Base-by-base conservation (phyloP, 2,329 filamentous ascomycete species). In the Polychaeton citri region DNA sequence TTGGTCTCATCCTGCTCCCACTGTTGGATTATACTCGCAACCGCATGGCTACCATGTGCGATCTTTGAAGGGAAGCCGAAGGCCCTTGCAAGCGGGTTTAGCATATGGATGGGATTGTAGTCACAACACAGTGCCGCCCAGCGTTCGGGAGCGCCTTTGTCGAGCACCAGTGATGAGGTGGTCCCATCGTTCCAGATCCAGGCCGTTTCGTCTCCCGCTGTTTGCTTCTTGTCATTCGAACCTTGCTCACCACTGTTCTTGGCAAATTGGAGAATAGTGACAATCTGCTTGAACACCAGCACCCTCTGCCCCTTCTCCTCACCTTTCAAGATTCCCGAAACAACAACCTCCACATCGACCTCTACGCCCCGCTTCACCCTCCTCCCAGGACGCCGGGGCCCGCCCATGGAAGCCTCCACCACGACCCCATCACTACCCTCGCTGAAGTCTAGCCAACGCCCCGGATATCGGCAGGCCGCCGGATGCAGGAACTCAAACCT, bases 71-170 rank as follows among this genome's bases (percentile, higher is more conserved):
- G 17, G 32, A 34, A 34, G 32, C 32, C 32, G 18, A 19, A 34
- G 17, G 21, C 13, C 19, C 18, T 34, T 5, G 32, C 32, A 7
- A 21, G 17, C 13, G 15, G 32, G 7, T 34, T 13, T 10, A 18
- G 15, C 17, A 20, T 34, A 13, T 34, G 32, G 18, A 34, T 34
- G 4, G 32, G 32, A 20, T 34, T 34, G 32, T 34, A 34, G 19
- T 34, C 32, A 15, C 15, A 10, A 13, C 17, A 34, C 3, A 34
- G 13, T 10, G 16, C 16, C 20, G 32, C 32, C 32, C 32, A 34
- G n/a, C 10, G 18, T 8, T 8, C 18, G 5, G 32, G 32, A 3
- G 18, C 32, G 13, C 21, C 19, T 13, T 13, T 13, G 32, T 18
- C 19, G 6, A 34, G 24, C 7, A 10, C 15, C 4, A 28, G 24